Evolutionary conservation across 139 green algal genomes (phyloP).

Genomic region (Marvania coccoides): DNA sequence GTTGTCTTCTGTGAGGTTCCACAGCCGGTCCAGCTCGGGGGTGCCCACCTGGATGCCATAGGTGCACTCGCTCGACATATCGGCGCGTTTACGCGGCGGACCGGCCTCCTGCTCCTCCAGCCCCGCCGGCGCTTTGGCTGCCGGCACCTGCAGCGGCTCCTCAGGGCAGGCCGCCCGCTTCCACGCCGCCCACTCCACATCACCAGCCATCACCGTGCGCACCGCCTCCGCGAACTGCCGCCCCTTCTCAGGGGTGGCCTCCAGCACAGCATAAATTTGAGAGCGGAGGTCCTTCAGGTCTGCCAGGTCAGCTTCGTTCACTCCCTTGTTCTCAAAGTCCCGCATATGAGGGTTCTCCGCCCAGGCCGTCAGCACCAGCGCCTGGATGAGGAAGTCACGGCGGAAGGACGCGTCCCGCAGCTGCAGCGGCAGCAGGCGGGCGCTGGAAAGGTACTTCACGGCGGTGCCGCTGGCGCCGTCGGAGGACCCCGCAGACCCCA

Average conservation of each 20-base stretch:
- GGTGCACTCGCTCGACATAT: not conserved
- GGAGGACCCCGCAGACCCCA: not conserved
- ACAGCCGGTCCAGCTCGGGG: slow-evolving; percentile 35
- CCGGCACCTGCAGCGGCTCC: slow-evolving; percentile 3
- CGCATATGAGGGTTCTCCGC: not conserved
- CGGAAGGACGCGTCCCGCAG: slow-evolving; percentile 64
- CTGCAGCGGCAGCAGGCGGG: slow-evolving; percentile 67
- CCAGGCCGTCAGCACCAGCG: slow-evolving; percentile 18
- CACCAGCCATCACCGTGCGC: slow-evolving; percentile 24
- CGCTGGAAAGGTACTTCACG: slow-evolving; percentile 74
- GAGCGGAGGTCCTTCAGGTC: slow-evolving; percentile 3
- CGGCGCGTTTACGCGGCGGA: slow-evolving; percentile 8
- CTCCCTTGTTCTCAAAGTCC: not conserved
- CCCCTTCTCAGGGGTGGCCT: slow-evolving; percentile 35
- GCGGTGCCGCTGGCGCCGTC: not conserved
- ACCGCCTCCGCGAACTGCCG: slow-evolving; percentile 27
- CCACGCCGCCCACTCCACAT: slow-evolving; percentile 41
- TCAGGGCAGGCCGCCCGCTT: slow-evolving; percentile 30
- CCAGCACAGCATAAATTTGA: slow-evolving; percentile 35
- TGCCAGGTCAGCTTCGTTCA: slow-evolving; percentile 4
- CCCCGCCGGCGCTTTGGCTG: not conserved
- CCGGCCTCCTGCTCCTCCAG: not conserved
- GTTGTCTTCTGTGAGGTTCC: slow-evolving; percentile 42
- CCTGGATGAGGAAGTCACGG: slow-evolving; percentile 67
- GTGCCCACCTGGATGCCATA: slow-evolving; percentile 27